Evolutionary conservation across 148 eudicot species (phyloP), one percentile per base, ranked within the genome.

Genomic region (Fagopyrum tataricum): DNA sequence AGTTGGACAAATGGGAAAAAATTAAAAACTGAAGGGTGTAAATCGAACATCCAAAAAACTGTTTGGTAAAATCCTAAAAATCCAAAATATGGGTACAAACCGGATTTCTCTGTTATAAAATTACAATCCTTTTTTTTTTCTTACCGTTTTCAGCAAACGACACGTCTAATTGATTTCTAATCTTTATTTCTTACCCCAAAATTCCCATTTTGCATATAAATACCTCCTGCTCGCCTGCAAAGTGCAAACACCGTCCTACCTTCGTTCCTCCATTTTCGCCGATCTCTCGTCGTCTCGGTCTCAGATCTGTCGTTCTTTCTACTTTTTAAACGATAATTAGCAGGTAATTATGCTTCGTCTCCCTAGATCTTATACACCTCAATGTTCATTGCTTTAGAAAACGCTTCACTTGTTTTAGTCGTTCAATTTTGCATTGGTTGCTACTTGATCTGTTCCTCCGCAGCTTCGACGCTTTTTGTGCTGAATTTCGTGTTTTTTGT

Each of bases 381-480:
- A 23, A 3, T 55, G 24, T 20, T 20, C 11, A 18, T 55, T 55
- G 61, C 61, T 55, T 55, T 9, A 20, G 21, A 6, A 24, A 55
- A 55, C 12, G 61, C 61, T 21, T 55, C 31, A 20, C 15, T 23
- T 39, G 39, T 59, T 24, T 59, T 39, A 59, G 66, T 15, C 6
- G 13, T 59, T 59, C 39, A 3, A 59, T 59, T 59, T 59, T 9
- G 40, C 40, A 59, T 55, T 20, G 61, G 20, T 55, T 55, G 26
- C 61, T 20, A 55, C 31, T n/a, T 55, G 61, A 55, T 55, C 66
- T 59, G 66, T 24, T 53, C 59, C 6, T 53, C 59, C 59, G 59
- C 59, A 9, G 11, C 8, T 58, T 10, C 64, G 64, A 13, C 4
- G 64, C 2, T 2, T 58, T 18, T 9, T 59, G 13, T 23, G 0